Conservation (phyloP, 352 stramenopile genomes). For the Phytophthora nicotianae region DNA sequence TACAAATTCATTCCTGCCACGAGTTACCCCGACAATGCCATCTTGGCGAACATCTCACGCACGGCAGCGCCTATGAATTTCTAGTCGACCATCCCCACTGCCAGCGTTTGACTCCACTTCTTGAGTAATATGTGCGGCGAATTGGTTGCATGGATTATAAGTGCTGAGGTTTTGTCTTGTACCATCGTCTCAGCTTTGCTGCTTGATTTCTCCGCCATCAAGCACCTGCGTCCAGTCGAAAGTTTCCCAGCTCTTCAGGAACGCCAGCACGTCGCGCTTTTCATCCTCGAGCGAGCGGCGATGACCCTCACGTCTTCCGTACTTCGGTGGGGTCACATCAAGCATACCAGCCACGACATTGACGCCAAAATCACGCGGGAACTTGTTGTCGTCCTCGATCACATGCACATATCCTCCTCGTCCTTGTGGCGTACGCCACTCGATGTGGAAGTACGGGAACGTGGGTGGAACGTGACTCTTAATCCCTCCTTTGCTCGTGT, state of each 20-base stretch:
- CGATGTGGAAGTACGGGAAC: slow-evolving; percentile 89
- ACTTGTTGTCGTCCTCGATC: slow-evolving; percentile 80
- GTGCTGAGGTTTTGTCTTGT: slow-evolving; percentile 6
- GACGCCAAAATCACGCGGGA: slow-evolving; percentile 77
- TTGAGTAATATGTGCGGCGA: no score
- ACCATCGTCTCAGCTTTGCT: slow-evolving; percentile 10
- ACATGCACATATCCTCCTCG: slow-evolving; percentile 76
- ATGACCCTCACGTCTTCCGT: slow-evolving; percentile 50
- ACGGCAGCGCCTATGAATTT: slow-evolving; percentile 62
- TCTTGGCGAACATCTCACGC: slow-evolving; percentile 43
- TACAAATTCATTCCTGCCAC: slow-evolving; percentile 86
- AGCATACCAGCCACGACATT: slow-evolving; percentile 83
- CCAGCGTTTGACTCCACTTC: slow-evolving; percentile 62
- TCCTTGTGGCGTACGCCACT: slow-evolving; percentile 53
- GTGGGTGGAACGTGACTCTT: slow-evolving; percentile 68
- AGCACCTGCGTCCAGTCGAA: slow-evolving; percentile 82
- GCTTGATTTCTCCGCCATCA: slow-evolving; percentile 60
- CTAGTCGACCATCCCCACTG: slow-evolving; percentile 59
- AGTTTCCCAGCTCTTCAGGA: slow-evolving; percentile 67
- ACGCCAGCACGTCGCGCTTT: slow-evolving; percentile 63
- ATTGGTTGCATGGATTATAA: no score
- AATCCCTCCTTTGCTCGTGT: slow-evolving; percentile 66
- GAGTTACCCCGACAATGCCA: slow-evolving; percentile 47
- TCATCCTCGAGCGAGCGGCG: slow-evolving; percentile 55
- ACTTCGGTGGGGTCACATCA: slow-evolving; percentile 67